These are phyloP conservation scores for Trichoderma endophyticum DNA, from an alignment of 2,329 filamentous ascomycete genomes.

Conservation along the genomic window DNA sequence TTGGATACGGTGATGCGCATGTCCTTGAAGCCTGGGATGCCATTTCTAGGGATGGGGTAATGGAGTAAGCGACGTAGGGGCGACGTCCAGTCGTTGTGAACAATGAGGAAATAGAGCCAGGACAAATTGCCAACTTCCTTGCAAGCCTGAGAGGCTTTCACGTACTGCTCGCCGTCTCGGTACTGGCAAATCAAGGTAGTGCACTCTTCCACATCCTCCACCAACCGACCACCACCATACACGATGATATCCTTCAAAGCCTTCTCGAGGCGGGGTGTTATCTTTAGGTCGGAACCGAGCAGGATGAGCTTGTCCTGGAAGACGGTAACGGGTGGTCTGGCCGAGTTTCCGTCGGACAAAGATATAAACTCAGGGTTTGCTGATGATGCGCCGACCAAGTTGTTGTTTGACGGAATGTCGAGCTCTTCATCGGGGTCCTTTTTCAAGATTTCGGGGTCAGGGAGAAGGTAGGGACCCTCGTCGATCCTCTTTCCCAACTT, in stretches of 20 bases:
- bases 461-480: conserved; percentile 80
- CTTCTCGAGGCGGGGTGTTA: conserved; percentile 62
- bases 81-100: conserved; percentile 82
- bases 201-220: conserved; percentile 62
- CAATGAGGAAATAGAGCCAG: conserved; percentile 92
- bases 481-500: conserved; percentile 88
- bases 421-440: conserved; percentile 54
- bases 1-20: conserved; percentile 88
- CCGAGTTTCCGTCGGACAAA: conserved; percentile 40
- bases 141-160: conserved; percentile 68
- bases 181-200: conserved; percentile 87
- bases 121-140: conserved; percentile 89
- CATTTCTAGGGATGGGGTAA: conserved; percentile 76
- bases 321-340: conserved; percentile 59
- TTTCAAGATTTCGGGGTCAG: conserved; percentile 78
- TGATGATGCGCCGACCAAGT: conserved; percentile 65
- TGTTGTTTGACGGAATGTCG: conserved; percentile 54
- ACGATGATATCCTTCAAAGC: conserved; percentile 70
- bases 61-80: conserved; percentile 80
- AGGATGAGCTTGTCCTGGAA: conserved; percentile 77
- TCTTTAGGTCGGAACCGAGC: conserved; percentile 69
- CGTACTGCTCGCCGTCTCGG: conserved; percentile 76
- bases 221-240: conserved; percentile 68
- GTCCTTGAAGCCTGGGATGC: conserved; percentile 74
- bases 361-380: conserved; percentile 43